A percentile compares a stretch with the other conserved stretches of the same genome.
Conservation (phyloP, 2,329 filamentous ascomycete species). For the Aspergillus fumigatus region DNA sequence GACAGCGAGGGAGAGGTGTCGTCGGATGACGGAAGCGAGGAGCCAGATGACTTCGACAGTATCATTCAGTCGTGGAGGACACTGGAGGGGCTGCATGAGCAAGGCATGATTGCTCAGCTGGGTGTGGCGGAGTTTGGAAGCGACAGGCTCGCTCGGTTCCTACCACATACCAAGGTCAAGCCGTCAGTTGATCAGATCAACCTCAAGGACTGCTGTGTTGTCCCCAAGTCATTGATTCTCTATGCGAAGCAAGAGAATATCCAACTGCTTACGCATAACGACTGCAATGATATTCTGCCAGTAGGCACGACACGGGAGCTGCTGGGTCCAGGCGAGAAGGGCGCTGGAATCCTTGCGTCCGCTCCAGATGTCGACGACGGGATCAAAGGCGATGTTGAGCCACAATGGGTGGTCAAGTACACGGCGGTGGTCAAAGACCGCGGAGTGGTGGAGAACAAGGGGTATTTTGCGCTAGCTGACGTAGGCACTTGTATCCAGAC, state of each 20-base stretch:
- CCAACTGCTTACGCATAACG: conserved; percentile 87
- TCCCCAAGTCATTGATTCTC: conserved; percentile 78
- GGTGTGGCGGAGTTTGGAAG: conserved; percentile 90
- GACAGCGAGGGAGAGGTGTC: conserved; percentile 67
- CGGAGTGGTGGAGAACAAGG: conserved; percentile 97
- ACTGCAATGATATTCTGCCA: conserved; percentile 88
- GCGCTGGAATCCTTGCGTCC: conserved; percentile 70
- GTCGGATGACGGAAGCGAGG: conserved; percentile 35
- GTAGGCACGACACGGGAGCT: conserved; percentile 79
- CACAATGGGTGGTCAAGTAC: conserved; percentile 96
- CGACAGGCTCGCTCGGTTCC: conserved; percentile 72
- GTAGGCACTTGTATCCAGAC: conserved; percentile 48
- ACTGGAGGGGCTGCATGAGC: conserved; percentile 67
- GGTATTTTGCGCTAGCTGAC: conserved; percentile 87
- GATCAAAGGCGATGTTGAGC: conserved; percentile 71
- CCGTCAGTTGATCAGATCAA: conserved; percentile 95
- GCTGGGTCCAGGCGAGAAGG: conserved; percentile 65
- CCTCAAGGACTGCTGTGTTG: conserved; percentile 89
- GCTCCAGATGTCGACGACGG: conserved; percentile 48
- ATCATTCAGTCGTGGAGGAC: conserved; percentile 65
- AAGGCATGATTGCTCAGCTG: conserved; percentile 68
- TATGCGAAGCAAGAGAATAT: conserved; percentile 80
- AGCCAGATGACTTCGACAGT: conserved; percentile 53
- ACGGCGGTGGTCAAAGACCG: conserved; percentile 90
- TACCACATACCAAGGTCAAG: conserved; percentile 64